Evolutionary conservation across 148 eudicot species (phyloP).

Genomic region (Amaranthus hypochondriacus): DNA sequence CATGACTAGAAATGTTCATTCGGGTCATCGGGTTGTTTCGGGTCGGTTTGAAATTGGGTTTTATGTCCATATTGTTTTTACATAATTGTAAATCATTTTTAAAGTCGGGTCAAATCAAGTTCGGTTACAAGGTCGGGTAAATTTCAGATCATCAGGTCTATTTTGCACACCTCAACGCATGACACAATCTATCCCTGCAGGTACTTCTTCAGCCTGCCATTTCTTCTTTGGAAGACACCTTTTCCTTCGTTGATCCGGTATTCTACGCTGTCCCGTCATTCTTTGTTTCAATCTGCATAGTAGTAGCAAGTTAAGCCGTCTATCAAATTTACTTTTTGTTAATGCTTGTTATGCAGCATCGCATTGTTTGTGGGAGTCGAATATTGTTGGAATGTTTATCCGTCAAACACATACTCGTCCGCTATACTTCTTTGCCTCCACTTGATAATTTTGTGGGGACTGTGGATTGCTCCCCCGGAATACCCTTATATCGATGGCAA

Average conservation of each 20-base stretch:
- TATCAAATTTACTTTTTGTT: neutral
- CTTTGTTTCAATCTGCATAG: neutral
- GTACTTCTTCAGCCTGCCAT: constrained; percentile 91
- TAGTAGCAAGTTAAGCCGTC: neutral
- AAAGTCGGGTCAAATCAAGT: too few species aligned
- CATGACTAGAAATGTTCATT: too few species aligned
- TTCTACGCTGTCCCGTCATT: neutral
- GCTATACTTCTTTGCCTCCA: constrained; percentile 51
- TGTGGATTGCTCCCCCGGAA: constrained; percentile 61
- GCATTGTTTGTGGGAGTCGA: constrained; percentile 59
- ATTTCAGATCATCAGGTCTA: too few species aligned
- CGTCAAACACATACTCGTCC: constrained; percentile 64
- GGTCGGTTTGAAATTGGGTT: too few species aligned
- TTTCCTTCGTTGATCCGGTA: constrained; percentile 72
- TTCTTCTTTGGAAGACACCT: constrained; percentile 81
- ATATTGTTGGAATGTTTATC: constrained; percentile 80
- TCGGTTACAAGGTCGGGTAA: too few species aligned
- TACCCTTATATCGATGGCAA: constrained; percentile 46
- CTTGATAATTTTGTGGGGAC: constrained; percentile 62
- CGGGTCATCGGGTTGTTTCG: too few species aligned
- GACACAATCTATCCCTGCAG: constrained; percentile 29
- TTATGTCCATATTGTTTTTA: too few species aligned
- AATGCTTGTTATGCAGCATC: constrained; percentile 43
- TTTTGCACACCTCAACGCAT: too few species aligned
- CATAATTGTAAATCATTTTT: too few species aligned